A percentile compares a stretch with the other conserved stretches of the same genome.
These are phyloP conservation scores for Leccinum pachyderme DNA, from an alignment of 1,284 basidiomycete genomes.

Conservation along the genomic window DNA sequence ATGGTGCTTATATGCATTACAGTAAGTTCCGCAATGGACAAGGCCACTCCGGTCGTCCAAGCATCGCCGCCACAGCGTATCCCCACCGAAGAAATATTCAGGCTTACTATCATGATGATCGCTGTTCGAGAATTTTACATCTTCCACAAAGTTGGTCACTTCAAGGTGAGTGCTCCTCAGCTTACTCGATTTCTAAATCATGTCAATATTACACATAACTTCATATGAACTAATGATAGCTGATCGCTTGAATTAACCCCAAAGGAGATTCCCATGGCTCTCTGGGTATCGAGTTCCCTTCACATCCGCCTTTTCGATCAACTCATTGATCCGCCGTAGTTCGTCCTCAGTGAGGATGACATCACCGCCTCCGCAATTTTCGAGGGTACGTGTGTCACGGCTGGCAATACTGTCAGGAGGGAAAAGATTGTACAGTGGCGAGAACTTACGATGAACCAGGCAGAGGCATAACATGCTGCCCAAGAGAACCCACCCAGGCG, in stretches of 20 bases:
- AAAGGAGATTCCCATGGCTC: neutral
- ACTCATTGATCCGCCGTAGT: conserved; percentile 19
- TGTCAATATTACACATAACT: neutral
- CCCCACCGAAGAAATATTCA: neutral
- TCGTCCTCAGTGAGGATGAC: conserved; percentile 21
- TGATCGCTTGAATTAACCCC: conserved; percentile 5
- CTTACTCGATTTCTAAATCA: neutral
- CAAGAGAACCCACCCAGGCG: conserved; percentile 48
- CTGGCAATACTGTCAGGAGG: neutral
- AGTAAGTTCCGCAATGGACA: too few species aligned
- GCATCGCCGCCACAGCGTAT: too few species aligned
- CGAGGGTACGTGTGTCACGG: conserved; percentile 23
- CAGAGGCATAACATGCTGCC: conserved; percentile 27
- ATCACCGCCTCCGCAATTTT: conserved; percentile 28
- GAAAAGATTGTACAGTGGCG: neutral
- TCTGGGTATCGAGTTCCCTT: conserved; percentile 25
- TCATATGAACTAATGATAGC: neutral
- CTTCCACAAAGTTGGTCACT: neutral
- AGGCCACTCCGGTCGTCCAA: too few species aligned
- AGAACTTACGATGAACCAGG: conserved; percentile 32
- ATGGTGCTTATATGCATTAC: too few species aligned
- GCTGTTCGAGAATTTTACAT: neutral
- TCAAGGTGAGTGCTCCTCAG: neutral
- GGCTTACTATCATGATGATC: neutral
- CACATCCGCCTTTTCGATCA: conserved; percentile 18